These are phyloP conservation scores for Erythrophleum fordii DNA, from an alignment of 306 rosid species.

Conservation along the genomic window DNA sequence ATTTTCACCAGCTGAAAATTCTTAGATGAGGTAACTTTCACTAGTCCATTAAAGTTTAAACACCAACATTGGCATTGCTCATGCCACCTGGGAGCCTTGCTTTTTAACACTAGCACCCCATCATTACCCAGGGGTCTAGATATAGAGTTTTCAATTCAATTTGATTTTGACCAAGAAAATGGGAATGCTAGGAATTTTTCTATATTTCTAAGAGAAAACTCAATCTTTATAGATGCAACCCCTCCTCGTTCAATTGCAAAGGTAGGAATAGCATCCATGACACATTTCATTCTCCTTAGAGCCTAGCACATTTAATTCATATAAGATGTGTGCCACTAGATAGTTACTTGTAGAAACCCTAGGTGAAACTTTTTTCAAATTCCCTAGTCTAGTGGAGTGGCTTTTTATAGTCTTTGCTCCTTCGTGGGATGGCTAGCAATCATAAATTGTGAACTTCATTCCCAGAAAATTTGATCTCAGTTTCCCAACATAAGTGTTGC, in stretches of 20 bases:
- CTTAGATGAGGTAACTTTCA: conserved; percentile 89
- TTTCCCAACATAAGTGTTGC: conserved; percentile 82
- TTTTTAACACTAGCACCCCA: conserved; percentile 66
- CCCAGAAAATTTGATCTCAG: conserved; percentile 94
- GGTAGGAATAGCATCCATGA: conserved; percentile 77
- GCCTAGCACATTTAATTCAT: conserved; percentile 88
- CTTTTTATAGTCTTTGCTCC: conserved; percentile 75
- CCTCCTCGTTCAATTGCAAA: conserved; percentile 85
- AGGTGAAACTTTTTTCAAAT: conserved; percentile 81
- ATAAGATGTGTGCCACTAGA: conserved; percentile 83
- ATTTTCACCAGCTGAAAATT: conserved; percentile 87
- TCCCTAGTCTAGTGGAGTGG: conserved; percentile 72
- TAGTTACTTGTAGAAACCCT: conserved; percentile 77
- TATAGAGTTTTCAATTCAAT: conserved; percentile 45
- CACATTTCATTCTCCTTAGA: conserved; percentile 90
- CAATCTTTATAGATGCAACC: conserved; percentile 70
- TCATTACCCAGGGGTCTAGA: conserved; percentile 61
- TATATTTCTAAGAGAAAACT: conserved; percentile 52
- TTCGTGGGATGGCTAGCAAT: conserved; percentile 73
- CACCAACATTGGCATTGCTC: conserved; percentile 99
- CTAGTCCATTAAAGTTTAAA: conserved; percentile 90
- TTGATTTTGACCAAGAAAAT: conserved; percentile 74
- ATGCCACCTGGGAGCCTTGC: conserved; percentile 96
- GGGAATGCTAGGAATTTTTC: conserved; percentile 65
- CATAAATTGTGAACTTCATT: conserved; percentile 86